A percentile compares a stretch with the other conserved stretches of the same genome.
These are phyloP conservation scores for Phytopythium helicoides DNA, from an alignment of 352 stramenopile species.

Conservation along the genomic window DNA sequence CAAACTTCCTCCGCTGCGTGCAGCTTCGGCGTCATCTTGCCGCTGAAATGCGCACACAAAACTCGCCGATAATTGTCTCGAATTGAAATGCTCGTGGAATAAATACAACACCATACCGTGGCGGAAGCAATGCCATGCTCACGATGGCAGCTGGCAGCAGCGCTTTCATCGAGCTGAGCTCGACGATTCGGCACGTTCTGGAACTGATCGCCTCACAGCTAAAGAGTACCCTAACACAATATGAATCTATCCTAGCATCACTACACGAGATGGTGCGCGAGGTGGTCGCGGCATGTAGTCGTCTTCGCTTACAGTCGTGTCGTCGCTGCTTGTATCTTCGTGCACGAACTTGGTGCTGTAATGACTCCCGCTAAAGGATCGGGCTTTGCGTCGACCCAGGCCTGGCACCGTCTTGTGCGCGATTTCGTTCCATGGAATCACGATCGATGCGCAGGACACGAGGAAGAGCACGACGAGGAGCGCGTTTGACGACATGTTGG, in stretches of 20 bases:
- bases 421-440: constrained; percentile 43
- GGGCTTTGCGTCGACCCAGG: constrained; percentile 5
- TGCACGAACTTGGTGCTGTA: constrained; percentile 4
- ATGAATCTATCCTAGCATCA: too few species aligned
- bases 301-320: constrained; percentile 8
- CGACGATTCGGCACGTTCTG: too few species aligned
- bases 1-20: constrained; percentile 3
- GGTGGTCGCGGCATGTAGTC: background rate
- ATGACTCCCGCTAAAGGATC: background rate
- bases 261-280: too few species aligned
- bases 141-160: too few species aligned
- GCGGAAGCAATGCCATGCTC: too few species aligned
- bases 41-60: background rate
- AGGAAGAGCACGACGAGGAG: constrained; percentile 34
- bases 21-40: constrained; percentile 1
- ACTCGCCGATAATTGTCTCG: too few species aligned
- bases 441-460: constrained; percentile 37
- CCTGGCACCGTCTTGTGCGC: constrained; percentile 9
- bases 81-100: too few species aligned
- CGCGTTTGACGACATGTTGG: constrained; percentile 20
- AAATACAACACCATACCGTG: background rate
- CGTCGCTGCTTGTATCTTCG: constrained; percentile 6
- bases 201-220: too few species aligned
- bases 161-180: too few species aligned
- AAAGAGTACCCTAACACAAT: too few species aligned